Percentiles rank a stretch among this genome's conserved stretches.
These are phyloP conservation scores for Apophysomyces variabilis DNA, from an alignment of 371 early-diverging fungal species.

Conservation along the genomic window DNA sequence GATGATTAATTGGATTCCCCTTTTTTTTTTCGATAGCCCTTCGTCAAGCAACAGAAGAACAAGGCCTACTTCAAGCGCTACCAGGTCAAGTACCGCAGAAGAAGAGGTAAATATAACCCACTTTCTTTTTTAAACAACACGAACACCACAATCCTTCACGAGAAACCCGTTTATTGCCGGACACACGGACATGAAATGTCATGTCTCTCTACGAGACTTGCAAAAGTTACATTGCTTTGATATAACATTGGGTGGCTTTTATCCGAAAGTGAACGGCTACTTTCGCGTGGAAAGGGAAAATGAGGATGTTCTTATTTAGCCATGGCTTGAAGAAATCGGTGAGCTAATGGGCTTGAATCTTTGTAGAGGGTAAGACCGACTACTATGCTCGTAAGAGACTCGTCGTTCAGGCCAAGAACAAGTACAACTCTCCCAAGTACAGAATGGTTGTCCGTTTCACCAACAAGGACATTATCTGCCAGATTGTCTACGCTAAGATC, in stretches of 20 bases:
- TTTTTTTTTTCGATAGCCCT: constrained; percentile 30
- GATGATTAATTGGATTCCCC: constrained; percentile 5
- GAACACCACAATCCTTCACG: not conserved
- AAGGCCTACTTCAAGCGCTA: constrained; percentile 97
- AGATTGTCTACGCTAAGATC: constrained; percentile 98
- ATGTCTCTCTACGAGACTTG: too few species aligned
- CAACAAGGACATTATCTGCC: constrained; percentile 98
- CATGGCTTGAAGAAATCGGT: not conserved
- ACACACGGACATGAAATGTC: too few species aligned
- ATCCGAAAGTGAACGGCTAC: not conserved
- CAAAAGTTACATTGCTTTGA: not conserved
- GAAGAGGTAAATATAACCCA: constrained; percentile 77
- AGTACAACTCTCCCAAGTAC: constrained; percentile 99
- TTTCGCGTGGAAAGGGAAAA: not conserved
- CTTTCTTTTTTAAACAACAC: not conserved
- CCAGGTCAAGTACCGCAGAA: constrained; percentile 98
- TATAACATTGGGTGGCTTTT: not conserved
- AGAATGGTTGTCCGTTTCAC: constrained; percentile 99
- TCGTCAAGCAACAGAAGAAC: constrained; percentile 51
- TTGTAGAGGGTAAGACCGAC: constrained; percentile 99
- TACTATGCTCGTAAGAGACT: constrained; percentile 99
- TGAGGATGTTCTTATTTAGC: too few species aligned
- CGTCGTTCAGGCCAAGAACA: constrained; percentile 98
- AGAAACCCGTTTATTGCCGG: not conserved
- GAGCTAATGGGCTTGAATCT: not conserved